Conservation (phyloP, 768 basidiomycete genomes). For the Terana coerulea region DNA sequence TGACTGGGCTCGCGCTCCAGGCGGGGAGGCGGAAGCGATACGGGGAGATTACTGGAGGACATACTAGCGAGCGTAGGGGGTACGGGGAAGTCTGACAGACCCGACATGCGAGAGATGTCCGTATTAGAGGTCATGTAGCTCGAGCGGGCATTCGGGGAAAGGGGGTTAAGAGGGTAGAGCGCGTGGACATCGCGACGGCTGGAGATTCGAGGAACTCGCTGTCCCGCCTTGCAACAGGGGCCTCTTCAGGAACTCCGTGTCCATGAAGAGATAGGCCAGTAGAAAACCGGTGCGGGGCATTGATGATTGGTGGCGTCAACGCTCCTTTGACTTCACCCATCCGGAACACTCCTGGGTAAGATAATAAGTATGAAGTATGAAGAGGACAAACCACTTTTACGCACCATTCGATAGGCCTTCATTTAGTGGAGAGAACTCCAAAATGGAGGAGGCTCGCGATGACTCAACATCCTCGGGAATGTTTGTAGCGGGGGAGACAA, state of each 20-base stretch:
- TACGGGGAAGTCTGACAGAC: slow-evolving; percentile 67
- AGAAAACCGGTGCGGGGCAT: slow-evolving; percentile 34
- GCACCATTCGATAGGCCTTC: slow-evolving; percentile 31
- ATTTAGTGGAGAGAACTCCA: slow-evolving; percentile 26
- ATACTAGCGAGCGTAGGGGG: slow-evolving; percentile 46
- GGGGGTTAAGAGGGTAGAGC: slow-evolving; percentile 21
- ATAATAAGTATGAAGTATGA: slow-evolving; percentile 1
- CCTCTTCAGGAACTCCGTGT: not conserved
- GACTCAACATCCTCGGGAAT: slow-evolving; percentile 36
- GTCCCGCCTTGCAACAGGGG: slow-evolving; percentile 7
- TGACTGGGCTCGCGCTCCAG: slow-evolving; percentile 23
- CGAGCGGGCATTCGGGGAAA: slow-evolving; percentile 36
- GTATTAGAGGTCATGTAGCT: slow-evolving; percentile 64
- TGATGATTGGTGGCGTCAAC: slow-evolving; percentile 44
- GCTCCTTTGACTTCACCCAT: slow-evolving; percentile 48
- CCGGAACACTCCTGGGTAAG: slow-evolving; percentile 40
- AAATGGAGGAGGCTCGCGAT: slow-evolving; percentile 29
- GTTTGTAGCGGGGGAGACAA: slow-evolving; percentile 23
- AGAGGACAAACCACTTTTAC: slow-evolving; percentile 27
- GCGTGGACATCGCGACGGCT: slow-evolving; percentile 18
- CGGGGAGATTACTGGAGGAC: slow-evolving; percentile 33
- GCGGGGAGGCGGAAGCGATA: slow-evolving; percentile 19
- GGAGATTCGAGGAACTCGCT: slow-evolving; percentile 2
- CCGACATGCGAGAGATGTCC: slow-evolving; percentile 58
- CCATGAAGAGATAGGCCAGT: slow-evolving; percentile 24